Evolutionary conservation across 768 basidiomycete species (phyloP).

Genomic region (Sistotremastrum niveocremeum): DNA sequence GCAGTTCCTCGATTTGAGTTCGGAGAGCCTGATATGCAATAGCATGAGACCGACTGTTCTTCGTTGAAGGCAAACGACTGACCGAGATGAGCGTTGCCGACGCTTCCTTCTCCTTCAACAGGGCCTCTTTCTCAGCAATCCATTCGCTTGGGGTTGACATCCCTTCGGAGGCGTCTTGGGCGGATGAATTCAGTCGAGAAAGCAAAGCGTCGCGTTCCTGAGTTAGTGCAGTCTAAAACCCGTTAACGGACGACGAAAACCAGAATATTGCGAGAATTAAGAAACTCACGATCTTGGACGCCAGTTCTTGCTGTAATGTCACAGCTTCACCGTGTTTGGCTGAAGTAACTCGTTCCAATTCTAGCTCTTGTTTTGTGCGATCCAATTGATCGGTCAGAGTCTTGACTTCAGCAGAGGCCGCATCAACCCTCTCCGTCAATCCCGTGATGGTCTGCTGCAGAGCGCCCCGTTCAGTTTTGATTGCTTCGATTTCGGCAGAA

Average conservation of each 20-base stretch:
- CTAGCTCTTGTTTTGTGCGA: slow-evolving; percentile 18
- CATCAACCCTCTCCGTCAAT: slow-evolving; percentile 8
- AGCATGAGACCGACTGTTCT: slow-evolving; percentile 18
- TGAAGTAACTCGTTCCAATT: slow-evolving; percentile 2
- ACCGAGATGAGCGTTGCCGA: slow-evolving; percentile 15
- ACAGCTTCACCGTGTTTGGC: too few relatives aligned
- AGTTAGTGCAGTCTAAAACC: too few relatives aligned
- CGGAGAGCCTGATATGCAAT: slow-evolving; percentile 14
- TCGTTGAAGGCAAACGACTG: slow-evolving; percentile 14
- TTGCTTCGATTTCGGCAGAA: slow-evolving; percentile 7
- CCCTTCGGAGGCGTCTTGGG: too few relatives aligned
- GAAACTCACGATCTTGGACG: too few relatives aligned
- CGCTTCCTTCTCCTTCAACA: slow-evolving; percentile 31
- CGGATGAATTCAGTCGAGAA: too few relatives aligned
- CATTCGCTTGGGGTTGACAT: not conserved
- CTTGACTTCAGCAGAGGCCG: slow-evolving; percentile 4
- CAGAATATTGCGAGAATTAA: too few relatives aligned
- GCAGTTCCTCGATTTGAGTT: slow-evolving; percentile 16
- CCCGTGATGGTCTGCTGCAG: slow-evolving; percentile 7
- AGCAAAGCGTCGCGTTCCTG: too few relatives aligned
- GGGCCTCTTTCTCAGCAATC: slow-evolving; percentile 22
- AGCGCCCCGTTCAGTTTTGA: slow-evolving; percentile 5
- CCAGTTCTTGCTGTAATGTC: too few relatives aligned
- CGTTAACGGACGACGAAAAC: too few relatives aligned
- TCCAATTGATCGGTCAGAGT: slow-evolving; percentile 9